Evolutionary conservation across 169 alveolate genomes (phyloP), one percentile per base, ranked within the genome.

Genomic region (Cystoisospora suis): DNA sequence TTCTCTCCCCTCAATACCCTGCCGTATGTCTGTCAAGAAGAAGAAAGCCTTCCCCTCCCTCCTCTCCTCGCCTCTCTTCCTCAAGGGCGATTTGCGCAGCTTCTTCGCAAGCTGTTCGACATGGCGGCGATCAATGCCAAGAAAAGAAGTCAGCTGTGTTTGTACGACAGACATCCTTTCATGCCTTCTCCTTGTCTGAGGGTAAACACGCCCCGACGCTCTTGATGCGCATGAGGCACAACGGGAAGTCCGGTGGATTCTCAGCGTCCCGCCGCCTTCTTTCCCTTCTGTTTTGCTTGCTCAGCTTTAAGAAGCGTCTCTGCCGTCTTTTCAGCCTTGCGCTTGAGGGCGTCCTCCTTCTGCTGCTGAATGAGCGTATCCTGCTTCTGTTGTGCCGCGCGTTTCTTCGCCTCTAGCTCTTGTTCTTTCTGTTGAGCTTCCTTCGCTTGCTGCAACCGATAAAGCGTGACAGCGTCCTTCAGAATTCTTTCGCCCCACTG

Each of bases 401-500:
- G 40, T 42, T 79, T n/a, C 87, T 47, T 79, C 45, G 61, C 87
- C n/a, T 79, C 70, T 9, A 15, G 87, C 69, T 79, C 87, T 45
- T 79, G 61, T 36, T 79, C 70, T 29, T 46, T 42, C 70, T 79
- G 70, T 45, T 79, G 87, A 6, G 40, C 70, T 44, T 79, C 69
- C 40, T 79, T 44, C 49, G 61, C 45, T 45, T 79, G 70, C 46
- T 44, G 69, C 58, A 79, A 40, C 32, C 69, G 61, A 45, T 17
- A 79, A n/a, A 79, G 87, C 42, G 47, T n/a, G 70, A 79, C 40
- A 3, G 87, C 69, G 87, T 79, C 87, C 34, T 46, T 79, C 65
- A 79, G 46, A 7, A 79, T 29, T 3, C 69, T 36, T 36, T 79
- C 87, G 0, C 87, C 87, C 87, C 87, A 79, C 70, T n/a, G 46